phyloP scores from a whole-genome alignment of 768 basidiomycete genomes.

The Cystofilobasidium ferigula region DNA sequence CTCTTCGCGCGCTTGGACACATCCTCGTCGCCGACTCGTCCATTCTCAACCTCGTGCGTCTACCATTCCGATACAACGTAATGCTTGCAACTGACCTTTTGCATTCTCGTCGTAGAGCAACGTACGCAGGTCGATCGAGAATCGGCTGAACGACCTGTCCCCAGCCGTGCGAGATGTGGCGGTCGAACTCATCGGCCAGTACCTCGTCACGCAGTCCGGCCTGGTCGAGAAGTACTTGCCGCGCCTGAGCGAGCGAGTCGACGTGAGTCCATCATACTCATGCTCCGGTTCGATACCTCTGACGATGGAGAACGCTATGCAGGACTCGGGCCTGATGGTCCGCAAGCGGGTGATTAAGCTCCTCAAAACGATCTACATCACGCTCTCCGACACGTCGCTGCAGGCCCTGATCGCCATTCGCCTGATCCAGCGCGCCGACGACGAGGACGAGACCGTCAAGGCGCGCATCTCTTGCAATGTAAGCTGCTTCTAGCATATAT shows the following conservation, averaged over 20 bases:
- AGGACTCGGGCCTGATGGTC: slow-evolving; percentile 92
- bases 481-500: not conserved
- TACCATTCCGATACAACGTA: not conserved
- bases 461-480: slow-evolving; percentile 31
- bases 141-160: slow-evolving; percentile 78
- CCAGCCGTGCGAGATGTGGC: slow-evolving; percentile 93
- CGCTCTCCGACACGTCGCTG: slow-evolving; percentile 50
- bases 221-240: slow-evolving; percentile 83
- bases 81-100: not conserved
- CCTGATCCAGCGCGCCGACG: slow-evolving; percentile 70
- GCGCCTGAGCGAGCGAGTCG: slow-evolving; percentile 78
- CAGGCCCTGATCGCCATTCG: slow-evolving; percentile 70
- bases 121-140: slow-evolving; percentile 77
- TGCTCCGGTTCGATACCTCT: not conserved
- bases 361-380: slow-evolving; percentile 65
- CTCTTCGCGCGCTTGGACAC: slow-evolving; percentile 74
- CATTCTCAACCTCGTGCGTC: slow-evolving; percentile 60
- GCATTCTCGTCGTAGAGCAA: slow-evolving; percentile 45
- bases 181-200: slow-evolving; percentile 94
- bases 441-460: slow-evolving; percentile 90
- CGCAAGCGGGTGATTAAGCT: slow-evolving; percentile 94
- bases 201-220: slow-evolving; percentile 76
- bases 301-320: not conserved
- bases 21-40: slow-evolving; percentile 80
- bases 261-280: slow-evolving; percentile 47